These are phyloP conservation scores for Colletotrichum lindemuthianum DNA, from an alignment of 2,329 filamentous ascomycete genomes.

Conservation along the genomic window DNA sequence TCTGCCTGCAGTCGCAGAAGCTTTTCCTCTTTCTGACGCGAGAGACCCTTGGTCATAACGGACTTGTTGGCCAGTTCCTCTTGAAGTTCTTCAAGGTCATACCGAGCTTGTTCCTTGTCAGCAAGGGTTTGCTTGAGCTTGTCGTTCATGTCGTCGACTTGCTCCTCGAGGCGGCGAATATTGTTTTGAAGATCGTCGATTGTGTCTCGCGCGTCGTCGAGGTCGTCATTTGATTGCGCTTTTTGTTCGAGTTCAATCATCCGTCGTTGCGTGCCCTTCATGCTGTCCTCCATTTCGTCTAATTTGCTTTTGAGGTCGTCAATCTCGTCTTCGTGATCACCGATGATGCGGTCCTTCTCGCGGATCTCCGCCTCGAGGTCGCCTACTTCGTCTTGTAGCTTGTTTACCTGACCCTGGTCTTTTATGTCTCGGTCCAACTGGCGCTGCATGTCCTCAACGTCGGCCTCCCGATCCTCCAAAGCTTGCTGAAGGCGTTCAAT, in stretches of 20 bases:
- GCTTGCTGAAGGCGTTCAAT: constrained; percentile 66
- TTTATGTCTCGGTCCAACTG: constrained; percentile 67
- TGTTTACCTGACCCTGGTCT: constrained; percentile 68
- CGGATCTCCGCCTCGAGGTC: constrained; percentile 81
- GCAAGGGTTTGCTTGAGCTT: constrained; percentile 63
- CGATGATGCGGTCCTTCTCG: constrained; percentile 78
- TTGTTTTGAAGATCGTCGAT: constrained; percentile 68
- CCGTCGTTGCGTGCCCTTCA: constrained; percentile 64
- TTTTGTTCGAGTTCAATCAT: constrained; percentile 67
- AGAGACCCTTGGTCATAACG: constrained; percentile 77
- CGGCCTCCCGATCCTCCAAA: constrained; percentile 67
- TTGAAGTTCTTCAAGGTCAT: constrained; percentile 72
- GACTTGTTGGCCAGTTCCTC: constrained; percentile 85
- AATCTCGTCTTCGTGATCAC: constrained; percentile 79
- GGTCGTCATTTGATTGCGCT: constrained; percentile 59
- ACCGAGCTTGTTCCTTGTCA: constrained; percentile 67
- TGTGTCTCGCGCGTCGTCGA: constrained; percentile 66
- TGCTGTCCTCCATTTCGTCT: constrained; percentile 64
- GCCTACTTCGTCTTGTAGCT: constrained; percentile 77
- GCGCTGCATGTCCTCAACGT: constrained; percentile 69
- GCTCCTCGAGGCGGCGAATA: constrained; percentile 62
- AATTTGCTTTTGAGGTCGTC: constrained; percentile 70
- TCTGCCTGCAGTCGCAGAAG: constrained; percentile 73
- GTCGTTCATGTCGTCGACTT: constrained; percentile 64
- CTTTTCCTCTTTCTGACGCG: constrained; percentile 79